Percentiles rank a stretch among this genome's conserved stretches.
Evolutionary conservation across 2,329 filamentous ascomycete genomes (phyloP).

Genomic region (Amphichorda felina): DNA sequence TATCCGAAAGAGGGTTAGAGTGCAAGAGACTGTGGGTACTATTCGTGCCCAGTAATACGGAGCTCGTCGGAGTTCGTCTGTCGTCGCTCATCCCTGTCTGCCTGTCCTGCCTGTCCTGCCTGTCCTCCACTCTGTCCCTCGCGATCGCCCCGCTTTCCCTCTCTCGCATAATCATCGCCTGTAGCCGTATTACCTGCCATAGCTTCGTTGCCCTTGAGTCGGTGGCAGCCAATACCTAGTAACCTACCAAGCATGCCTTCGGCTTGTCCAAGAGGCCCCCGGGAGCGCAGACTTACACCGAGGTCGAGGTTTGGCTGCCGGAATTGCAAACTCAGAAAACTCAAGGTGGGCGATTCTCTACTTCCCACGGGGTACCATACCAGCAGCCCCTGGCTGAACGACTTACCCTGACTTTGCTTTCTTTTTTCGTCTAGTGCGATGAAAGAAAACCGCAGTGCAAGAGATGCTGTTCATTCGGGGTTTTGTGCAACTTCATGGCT

Average conservation of each 20-base stretch:
- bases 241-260: no score
- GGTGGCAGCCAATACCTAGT: no score
- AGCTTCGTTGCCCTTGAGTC: no score
- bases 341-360: conserved; percentile 23
- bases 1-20: conserved; percentile 5
- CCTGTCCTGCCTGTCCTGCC: no score
- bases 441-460: conserved; percentile 30
- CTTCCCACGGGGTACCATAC: not conserved
- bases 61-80: no score
- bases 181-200: no score
- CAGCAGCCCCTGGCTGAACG: not conserved
- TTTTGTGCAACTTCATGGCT: conserved; percentile 29
- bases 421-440: conserved; percentile 24
- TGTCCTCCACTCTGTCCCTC: no score
- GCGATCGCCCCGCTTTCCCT: no score
- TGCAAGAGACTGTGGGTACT: no score
- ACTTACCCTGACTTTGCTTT: not conserved
- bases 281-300: conserved; percentile 4
- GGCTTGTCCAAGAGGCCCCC: not conserved
- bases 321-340: conserved; percentile 37
- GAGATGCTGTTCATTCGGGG: conserved; percentile 27
- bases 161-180: no score
- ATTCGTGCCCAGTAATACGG: no score
- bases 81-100: no score
- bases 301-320: conserved; percentile 34